These are phyloP conservation scores for Apiospora saccharicola DNA, from an alignment of 2,329 filamentous ascomycete genomes.

Conservation along the genomic window DNA sequence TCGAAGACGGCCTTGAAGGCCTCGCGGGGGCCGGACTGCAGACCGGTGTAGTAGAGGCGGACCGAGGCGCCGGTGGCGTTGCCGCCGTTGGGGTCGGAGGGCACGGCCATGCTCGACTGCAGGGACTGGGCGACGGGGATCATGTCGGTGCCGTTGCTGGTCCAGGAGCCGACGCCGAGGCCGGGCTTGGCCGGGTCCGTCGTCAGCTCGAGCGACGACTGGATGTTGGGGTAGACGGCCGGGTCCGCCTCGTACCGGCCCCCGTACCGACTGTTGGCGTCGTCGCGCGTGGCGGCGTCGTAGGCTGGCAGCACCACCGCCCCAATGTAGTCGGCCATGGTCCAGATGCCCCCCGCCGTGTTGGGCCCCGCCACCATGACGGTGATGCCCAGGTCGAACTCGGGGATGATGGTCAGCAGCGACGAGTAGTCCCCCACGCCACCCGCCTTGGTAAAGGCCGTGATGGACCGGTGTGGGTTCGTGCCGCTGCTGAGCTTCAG, in stretches of 20 bases:
- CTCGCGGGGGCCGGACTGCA: constrained; percentile 38
- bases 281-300: constrained; percentile 35
- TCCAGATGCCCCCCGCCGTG: constrained; percentile 37
- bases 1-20: constrained; percentile 47
- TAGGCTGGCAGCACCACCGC: constrained; percentile 42
- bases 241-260: constrained; percentile 36
- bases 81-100: constrained; percentile 34
- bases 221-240: constrained; percentile 29
- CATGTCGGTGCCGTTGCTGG: constrained; percentile 46
- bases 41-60: constrained; percentile 43
- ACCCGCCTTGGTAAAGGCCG: constrained; percentile 46
- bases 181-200: constrained; percentile 39
- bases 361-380: constrained; percentile 41
- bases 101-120: constrained; percentile 33
- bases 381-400: constrained; percentile 45
- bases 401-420: constrained; percentile 43
- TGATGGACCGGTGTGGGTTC: constrained; percentile 38
- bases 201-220: constrained; percentile 42
- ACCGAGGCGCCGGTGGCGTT: constrained; percentile 36
- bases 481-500: constrained; percentile 35
- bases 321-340: constrained; percentile 42
- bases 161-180: constrained; percentile 40
- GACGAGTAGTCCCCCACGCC: constrained; percentile 42
- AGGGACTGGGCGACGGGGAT: constrained; percentile 33
- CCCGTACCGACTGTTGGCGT: constrained; percentile 39